Evolutionary conservation across 2,329 filamentous ascomycete species (phyloP).

Genomic region (Aspergillus aculeatinus): DNA sequence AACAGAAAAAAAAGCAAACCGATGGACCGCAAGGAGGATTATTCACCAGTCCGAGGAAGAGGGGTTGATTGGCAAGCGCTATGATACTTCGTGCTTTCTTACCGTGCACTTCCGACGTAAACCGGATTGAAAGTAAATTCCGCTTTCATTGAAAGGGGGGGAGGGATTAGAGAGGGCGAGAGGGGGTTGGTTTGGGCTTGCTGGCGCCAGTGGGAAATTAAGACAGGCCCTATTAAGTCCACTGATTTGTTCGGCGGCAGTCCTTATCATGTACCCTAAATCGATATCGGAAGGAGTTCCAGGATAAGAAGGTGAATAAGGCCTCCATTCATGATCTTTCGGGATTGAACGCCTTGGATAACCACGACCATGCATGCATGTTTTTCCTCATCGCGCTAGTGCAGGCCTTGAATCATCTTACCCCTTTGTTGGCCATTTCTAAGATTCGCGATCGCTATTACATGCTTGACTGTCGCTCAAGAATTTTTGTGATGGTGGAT

Average conservation of each 20-base stretch:
- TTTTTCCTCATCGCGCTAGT: neutral
- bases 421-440: neutral
- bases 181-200: conserved; percentile 15
- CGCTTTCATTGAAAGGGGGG: conserved; percentile 11
- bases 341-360: neutral
- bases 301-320: conserved; percentile 12
- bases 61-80: conserved; percentile 19
- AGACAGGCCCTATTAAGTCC: conserved; percentile 7
- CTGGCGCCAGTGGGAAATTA: conserved; percentile 16
- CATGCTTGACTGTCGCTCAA: neutral
- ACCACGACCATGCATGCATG: neutral
- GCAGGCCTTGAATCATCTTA: neutral
- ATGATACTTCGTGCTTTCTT: conserved; percentile 8
- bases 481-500: neutral
- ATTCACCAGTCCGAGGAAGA: conserved; percentile 12
- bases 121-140: conserved; percentile 15
- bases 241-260: conserved; percentile 16
- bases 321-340: neutral
- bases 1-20: conserved; percentile 15
- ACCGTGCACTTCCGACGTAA: conserved; percentile 15
- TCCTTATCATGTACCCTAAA: conserved; percentile 14
- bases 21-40: conserved; percentile 10
- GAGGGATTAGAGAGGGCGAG: neutral
- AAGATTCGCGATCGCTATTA: neutral
- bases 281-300: conserved; percentile 13